Conservation (phyloP, 345 rosid genomes). For the Viola odorata region DNA sequence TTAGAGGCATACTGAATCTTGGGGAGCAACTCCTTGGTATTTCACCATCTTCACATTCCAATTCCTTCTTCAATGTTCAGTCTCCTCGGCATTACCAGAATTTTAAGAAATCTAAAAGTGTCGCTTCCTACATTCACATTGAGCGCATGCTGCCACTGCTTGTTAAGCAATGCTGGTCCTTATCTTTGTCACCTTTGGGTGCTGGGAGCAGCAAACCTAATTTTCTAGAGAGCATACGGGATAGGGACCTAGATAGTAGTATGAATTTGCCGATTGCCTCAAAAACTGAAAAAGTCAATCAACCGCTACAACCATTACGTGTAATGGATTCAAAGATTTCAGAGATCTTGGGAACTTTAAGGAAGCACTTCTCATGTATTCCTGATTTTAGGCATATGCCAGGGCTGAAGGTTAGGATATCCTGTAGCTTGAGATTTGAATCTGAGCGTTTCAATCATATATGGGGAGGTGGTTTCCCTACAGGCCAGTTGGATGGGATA, state of each 20-base stretch:
- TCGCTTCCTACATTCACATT: constrained; percentile 63
- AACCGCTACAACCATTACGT: constrained; percentile 50
- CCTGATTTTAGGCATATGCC: constrained; percentile 80
- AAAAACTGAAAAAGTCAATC: constrained; percentile 35
- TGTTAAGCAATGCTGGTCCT: constrained; percentile 85
- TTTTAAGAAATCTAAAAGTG: constrained; percentile 51
- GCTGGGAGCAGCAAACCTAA: constrained; percentile 40
- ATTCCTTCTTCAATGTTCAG: constrained; percentile 55
- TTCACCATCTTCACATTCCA: constrained; percentile 62
- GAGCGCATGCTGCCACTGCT: constrained; percentile 57
- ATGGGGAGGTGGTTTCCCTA: constrained; percentile 43
- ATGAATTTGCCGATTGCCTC: constrained; percentile 33
- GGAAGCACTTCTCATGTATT: constrained; percentile 78
- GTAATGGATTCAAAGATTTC: constrained; percentile 85
- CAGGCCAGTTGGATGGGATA: constrained; percentile 36
- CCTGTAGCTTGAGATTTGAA: constrained; percentile 71
- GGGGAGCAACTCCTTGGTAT: constrained; percentile 59
- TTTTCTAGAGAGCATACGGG: constrained; percentile 35
- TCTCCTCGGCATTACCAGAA: constrained; percentile 54
- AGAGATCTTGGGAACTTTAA: constrained; percentile 52
- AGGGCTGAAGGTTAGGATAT: constrained; percentile 67
- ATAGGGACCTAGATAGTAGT: constrained; percentile 34
- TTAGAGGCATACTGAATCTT: constrained; percentile 58
- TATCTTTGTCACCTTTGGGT: constrained; percentile 54
- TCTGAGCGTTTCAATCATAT: constrained; percentile 55